Base-by-base conservation (phyloP, 176 grass and related monocot genomes). In the Musa acuminata region DNA sequence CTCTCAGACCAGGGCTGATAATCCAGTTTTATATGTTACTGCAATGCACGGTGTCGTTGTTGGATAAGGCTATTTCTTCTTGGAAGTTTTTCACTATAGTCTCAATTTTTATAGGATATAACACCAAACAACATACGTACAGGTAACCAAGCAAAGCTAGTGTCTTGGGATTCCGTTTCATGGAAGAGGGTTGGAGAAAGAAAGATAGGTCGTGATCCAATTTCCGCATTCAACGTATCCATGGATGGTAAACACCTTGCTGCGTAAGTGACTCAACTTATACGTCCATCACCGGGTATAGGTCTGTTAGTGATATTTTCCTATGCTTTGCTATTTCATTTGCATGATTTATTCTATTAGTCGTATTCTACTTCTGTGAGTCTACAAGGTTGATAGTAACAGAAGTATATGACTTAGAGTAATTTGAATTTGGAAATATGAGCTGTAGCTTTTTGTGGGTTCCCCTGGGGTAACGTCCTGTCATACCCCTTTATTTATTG, bases 101-200 rank as follows among this genome's bases (percentile, higher is more conserved):
- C 17, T 24, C 22, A 12, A 22, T 0, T 11, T 5, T 26, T 54
- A 14, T 24, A 14, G 11, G n/a, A 53, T 16, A 53, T 72, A 14
- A 72, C 20, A 25, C 13, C 1, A 24, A 11, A 17, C 17, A 20
- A 6, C 11, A 74, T 54, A 27, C 7, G 50, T 70, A 19, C 75
- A 94, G 95, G 87, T 87, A 83, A 89, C 78, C 87, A 87, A 78
- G 86, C 82, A 62, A 95, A 89, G 85, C 85, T 99, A 87, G 78
- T 99, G 14, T 91, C 88, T 89, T 99, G 95, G 95, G 82, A 91
- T 86, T 84, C 88, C 55, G 75, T 72, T 81, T 84, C 88, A 16
- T 91, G 95, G 95, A 85, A 81, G 29, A 87, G 90, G 89, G 80
- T 89, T 49, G 76, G 82, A 55, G 82, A 90, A 63, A 99, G 94